A percentile compares a stretch with the other conserved stretches of the same genome.
phyloP scores from a whole-genome alignment of 805 yeast genomes.

The Pichia cephalocereana region DNA sequence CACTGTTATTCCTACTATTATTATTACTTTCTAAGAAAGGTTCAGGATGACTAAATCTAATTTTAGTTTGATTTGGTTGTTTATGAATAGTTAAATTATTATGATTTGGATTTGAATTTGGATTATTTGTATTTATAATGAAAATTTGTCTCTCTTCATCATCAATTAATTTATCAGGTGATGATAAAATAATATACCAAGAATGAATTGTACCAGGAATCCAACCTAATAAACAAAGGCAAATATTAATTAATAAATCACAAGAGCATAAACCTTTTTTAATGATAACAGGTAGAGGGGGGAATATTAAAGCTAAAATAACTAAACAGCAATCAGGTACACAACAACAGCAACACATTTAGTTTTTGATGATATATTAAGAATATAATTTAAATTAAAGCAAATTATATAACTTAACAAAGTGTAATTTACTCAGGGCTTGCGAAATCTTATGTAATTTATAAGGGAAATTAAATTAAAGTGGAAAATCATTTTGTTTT shows the following conservation, averaged over 20 bases:
- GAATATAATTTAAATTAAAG: too few relatives aligned
- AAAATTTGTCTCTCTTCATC: conserved; percentile 23
- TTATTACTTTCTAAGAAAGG: conserved; percentile 19
- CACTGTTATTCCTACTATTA: neutral
- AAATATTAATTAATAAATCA: conserved; percentile 58
- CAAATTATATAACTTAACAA: too few relatives aligned
- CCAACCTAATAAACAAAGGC: conserved; percentile 52
- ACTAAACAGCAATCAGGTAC: conserved; percentile 57
- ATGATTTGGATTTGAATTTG: conserved; percentile 13
- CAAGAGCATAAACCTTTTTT: conserved; percentile 67
- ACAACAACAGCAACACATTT: conserved; percentile 21
- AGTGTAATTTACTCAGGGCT: too few relatives aligned
- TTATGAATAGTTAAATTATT: conserved; percentile 12
- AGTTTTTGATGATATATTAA: neutral
- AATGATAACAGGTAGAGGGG: conserved; percentile 71
- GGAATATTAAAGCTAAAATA: conserved; percentile 60
- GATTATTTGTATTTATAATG: conserved; percentile 17
- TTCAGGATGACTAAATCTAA: conserved; percentile 24
- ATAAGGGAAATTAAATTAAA: too few relatives aligned
- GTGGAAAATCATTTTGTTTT: too few relatives aligned
- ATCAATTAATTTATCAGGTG: conserved; percentile 29
- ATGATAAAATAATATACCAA: conserved; percentile 51
- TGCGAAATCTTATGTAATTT: too few relatives aligned
- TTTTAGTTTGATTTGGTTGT: conserved; percentile 21
- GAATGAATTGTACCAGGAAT: conserved; percentile 67